Percentiles rank a stretch among this genome's conserved stretches.
Conservation (phyloP, 306 rosid species). For the Glycine soja region DNA sequence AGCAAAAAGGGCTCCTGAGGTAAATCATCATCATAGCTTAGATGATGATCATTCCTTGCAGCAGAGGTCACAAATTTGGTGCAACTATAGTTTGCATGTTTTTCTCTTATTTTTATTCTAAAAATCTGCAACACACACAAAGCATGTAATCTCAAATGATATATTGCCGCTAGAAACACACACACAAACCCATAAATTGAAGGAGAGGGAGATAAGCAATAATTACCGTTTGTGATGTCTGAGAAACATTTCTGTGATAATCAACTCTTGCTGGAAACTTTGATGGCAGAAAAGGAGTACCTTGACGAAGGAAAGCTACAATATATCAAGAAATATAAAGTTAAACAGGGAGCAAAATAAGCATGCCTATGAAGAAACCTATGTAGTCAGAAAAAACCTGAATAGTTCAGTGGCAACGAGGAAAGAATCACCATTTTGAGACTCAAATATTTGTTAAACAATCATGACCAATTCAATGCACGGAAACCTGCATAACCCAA, state of each 20-base stretch:
- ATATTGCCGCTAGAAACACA: conserved; percentile 25
- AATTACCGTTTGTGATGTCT: conserved; percentile 51
- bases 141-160: conserved; percentile 31
- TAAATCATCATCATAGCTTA: conserved; percentile 54
- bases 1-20: conserved; percentile 70
- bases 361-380: conserved; percentile 13
- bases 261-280: conserved; percentile 46
- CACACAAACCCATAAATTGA: neutral
- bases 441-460: conserved; percentile 26
- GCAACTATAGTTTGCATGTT: conserved; percentile 42
- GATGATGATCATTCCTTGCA: conserved; percentile 53
- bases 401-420: conserved; percentile 45
- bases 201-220: conserved; percentile 5
- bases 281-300: conserved; percentile 51
- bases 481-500: conserved; percentile 34
- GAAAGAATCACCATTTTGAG: conserved; percentile 57
- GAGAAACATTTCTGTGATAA: conserved; percentile 42
- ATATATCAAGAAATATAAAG: conserved; percentile 29
- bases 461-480: conserved; percentile 22
- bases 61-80: conserved; percentile 47
- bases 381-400: conserved; percentile 48
- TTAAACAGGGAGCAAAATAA: conserved; percentile 31
- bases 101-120: conserved; percentile 36
- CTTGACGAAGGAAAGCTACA: conserved; percentile 54
- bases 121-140: conserved; percentile 57